Evolutionary conservation across 257 asterid genomes (phyloP), one percentile per base, ranked within the genome.

Genomic region (Catharanthus roseus): DNA sequence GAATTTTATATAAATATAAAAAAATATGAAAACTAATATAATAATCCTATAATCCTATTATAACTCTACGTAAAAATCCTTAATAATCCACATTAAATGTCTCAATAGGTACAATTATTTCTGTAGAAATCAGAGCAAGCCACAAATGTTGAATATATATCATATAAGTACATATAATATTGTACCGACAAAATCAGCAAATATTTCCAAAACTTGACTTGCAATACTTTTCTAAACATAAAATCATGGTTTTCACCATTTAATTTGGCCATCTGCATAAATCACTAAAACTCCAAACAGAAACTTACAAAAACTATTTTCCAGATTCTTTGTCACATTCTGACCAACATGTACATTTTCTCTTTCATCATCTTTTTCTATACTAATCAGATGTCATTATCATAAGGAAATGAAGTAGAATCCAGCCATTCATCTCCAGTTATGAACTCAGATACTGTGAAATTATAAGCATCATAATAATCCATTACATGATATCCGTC

Each of bases 361-460:
- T 38, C 13, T 66, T n/a, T n/a, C n/a, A n/a, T n/a, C n/a, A n/a
- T n/a, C n/a, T n/a, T n/a, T n/a, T n/a, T n/a, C n/a, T n/a, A n/a
- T n/a, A n/a, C n/a, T n/a, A n/a, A n/a, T 19, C 61, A 92, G 61
- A 92, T 80, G 57, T 84, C 85, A 64, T 80, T 80, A 70, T 93
- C 97, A 54, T 91, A 93, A 49, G 98, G 98, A 75, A 93, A 80
- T 0, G 90, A 82, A 15, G 96, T 93, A 3, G 97, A 93, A 74
- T 81, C 95, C 23, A 93, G 77, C 98, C 98, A 93, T 72, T 87
- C 96, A 47, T 83, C 81, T 13, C 91, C 98, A 0, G 86, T 74
- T 21, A 93, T 88, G 61, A 93, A 83, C 77, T 83, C 86, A 2
- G 96, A 83, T 0, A 89, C 96, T 0, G 92, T 85, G 51, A 84